phyloP scores from a whole-genome alignment of 139 green algal species.

The Asterochloris sp. region DNA sequence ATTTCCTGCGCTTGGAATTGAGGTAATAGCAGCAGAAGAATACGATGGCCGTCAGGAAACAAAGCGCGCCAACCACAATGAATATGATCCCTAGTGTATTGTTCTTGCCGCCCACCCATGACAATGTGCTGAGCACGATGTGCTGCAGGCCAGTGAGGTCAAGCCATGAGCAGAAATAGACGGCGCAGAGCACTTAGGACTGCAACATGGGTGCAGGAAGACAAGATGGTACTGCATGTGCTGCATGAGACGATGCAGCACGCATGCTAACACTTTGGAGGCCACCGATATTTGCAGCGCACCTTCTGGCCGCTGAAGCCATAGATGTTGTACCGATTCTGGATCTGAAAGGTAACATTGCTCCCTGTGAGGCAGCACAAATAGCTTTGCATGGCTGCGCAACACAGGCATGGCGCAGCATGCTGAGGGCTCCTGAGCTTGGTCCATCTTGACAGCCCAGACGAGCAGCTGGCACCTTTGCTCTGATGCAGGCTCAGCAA shows the following conservation, averaged over 20 bases:
- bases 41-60: slow-evolving; percentile 25
- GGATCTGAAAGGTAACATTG: slow-evolving; percentile 41
- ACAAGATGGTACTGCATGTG: not conserved
- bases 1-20: slow-evolving; percentile 13
- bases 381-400: not conserved
- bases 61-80: slow-evolving; percentile 43
- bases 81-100: slow-evolving; percentile 62
- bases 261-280: not conserved
- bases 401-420: not conserved
- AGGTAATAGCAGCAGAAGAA: slow-evolving; percentile 36
- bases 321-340: slow-evolving; percentile 83
- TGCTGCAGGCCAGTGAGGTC: not conserved
- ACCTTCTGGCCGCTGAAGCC: slow-evolving; percentile 53
- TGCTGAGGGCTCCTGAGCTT: not conserved
- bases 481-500: too few relatives aligned
- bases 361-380: slow-evolving; percentile 11
- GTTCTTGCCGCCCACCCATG: slow-evolving; percentile 79
- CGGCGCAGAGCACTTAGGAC: not conserved
- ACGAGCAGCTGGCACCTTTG: too few relatives aligned
- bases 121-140: slow-evolving; percentile 60
- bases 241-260: not conserved
- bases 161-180: slow-evolving; percentile 3
- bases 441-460: not conserved
- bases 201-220: not conserved
- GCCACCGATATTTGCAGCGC: not conserved